Base-by-base conservation (phyloP, 192 early-diverging fungal genomes). In the Coemansia sp. region DNA sequence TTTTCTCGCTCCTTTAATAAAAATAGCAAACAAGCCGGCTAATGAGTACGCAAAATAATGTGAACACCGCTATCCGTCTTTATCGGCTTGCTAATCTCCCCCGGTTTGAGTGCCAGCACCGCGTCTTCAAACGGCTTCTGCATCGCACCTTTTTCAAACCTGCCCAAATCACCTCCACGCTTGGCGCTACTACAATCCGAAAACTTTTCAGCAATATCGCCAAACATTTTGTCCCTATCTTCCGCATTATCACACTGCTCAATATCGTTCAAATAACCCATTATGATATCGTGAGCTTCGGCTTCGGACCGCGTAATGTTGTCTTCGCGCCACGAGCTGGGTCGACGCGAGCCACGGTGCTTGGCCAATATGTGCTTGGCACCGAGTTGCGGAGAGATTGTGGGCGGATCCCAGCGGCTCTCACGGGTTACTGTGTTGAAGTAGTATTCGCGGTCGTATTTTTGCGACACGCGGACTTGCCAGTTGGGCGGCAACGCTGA, bases 111-210 rank as follows among this genome's bases (percentile, higher is more conserved):
- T 1, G 80, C 89, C 85, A 90, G 93, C 12, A 94, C 87, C 1
- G 94, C 92, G 4, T 91, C 81, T 64, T 98, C 94, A 82, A 97
- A 98, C 28, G 89, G 80, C 19, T 87, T 85, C 72, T 97, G 93
- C 95, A 97, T 98, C 59, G 91, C 83, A 48, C 94, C 94, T 1
- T 72, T 80, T 38, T 89, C 90, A 86, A 99, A 98, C 31, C 69
- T 85, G 0, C 91, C 91, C 19, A 98, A 67, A 85, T 98, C 97
- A 8, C 97, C 97, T 7, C 89, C 87, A 17, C 84, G 72, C 57
- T 88, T 92, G 1, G 96, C 95, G 26, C 91, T 93, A n/a, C 88
- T 89, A 72, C 97, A 99, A 69, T 99, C 95, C 23, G 89, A 92
- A 64, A 95, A 83, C 23, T 78, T 82, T 2, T 78, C 69, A 2